A percentile compares a stretch with the other conserved stretches of the same genome.
These are phyloP conservation scores for Macrolepiota fuliginosa DNA, from an alignment of 768 basidiomycete genomes.

Conservation along the genomic window DNA sequence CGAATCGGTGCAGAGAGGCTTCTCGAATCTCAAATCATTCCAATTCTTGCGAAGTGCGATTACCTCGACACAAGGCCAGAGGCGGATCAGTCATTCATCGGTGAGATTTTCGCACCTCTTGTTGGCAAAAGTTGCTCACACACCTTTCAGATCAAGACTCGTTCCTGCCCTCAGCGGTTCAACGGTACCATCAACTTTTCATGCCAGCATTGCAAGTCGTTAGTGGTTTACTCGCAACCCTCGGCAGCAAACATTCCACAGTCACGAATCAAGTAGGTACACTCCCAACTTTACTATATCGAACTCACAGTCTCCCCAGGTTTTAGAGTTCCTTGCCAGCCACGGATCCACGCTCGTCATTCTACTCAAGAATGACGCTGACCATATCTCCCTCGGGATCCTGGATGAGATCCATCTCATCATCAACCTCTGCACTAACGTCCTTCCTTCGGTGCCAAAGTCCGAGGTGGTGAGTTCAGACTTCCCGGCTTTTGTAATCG, in stretches of 20 bases:
- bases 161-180: constrained; percentile 85
- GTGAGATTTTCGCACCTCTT: constrained; percentile 31
- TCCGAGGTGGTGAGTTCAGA: constrained; percentile 69
- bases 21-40: constrained; percentile 73
- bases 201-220: constrained; percentile 85
- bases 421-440: constrained; percentile 64
- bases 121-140: neutral
- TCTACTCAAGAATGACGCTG: constrained; percentile 72
- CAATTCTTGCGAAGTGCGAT: constrained; percentile 78
- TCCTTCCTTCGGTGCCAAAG: constrained; percentile 70
- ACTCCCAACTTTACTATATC: neutral
- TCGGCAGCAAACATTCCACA: constrained; percentile 66
- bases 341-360: constrained; percentile 85
- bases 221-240: constrained; percentile 71
- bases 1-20: constrained; percentile 82
- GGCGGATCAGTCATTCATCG: constrained; percentile 77
- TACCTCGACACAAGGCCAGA: constrained; percentile 86
- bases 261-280: constrained; percentile 64
- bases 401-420: constrained; percentile 82
- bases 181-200: constrained; percentile 89
- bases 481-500: neutral
- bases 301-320: constrained; percentile 36
- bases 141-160: constrained; percentile 63
- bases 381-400: constrained; percentile 57
- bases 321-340: constrained; percentile 73